Evolutionary conservation across 768 basidiomycete species (phyloP).

Genomic region (Dentipellis fragilis): DNA sequence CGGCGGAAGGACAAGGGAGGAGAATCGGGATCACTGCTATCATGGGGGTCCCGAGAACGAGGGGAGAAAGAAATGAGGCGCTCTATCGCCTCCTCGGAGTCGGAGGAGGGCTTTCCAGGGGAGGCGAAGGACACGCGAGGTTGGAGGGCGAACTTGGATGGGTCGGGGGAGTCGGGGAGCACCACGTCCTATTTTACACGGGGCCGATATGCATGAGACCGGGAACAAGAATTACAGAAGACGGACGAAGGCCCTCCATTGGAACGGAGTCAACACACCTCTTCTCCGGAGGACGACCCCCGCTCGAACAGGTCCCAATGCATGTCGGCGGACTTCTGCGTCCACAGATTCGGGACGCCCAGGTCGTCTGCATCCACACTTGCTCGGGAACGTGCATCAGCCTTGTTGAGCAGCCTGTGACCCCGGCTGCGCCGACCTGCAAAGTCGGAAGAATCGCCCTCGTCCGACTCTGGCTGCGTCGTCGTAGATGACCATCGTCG

Average conservation of each 20-base stretch:
- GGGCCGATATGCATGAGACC: not conserved
- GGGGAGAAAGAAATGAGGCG: not conserved
- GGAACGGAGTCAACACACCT: conserved; percentile 5
- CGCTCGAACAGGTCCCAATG: not conserved
- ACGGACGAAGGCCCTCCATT: conserved; percentile 1
- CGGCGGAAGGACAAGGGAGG: not conserved
- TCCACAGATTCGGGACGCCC: not conserved
- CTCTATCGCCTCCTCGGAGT: not conserved
- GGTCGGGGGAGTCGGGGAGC: conserved; percentile 10
- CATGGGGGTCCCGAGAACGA: not conserved
- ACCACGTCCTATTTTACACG: conserved; percentile 10
- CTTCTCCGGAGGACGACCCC: conserved; percentile 3
- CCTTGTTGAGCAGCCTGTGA: not conserved
- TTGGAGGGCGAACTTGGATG: conserved; percentile 10
- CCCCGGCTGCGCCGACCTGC: not conserved
- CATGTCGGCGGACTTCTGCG: not conserved
- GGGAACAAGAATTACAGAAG: conserved; percentile 3
- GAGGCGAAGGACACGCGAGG: conserved; percentile 7
- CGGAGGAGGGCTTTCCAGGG: not conserved
- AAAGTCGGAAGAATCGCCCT: not conserved
- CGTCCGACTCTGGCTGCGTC: not conserved
- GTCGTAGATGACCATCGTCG: conserved; percentile 11
- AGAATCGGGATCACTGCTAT: not conserved
- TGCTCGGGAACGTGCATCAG: not conserved
- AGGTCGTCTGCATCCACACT: not conserved